Evolutionary conservation across 192 early-diverging fungal species (phyloP).

Genomic region (Martensiomyces pterosporus): DNA sequence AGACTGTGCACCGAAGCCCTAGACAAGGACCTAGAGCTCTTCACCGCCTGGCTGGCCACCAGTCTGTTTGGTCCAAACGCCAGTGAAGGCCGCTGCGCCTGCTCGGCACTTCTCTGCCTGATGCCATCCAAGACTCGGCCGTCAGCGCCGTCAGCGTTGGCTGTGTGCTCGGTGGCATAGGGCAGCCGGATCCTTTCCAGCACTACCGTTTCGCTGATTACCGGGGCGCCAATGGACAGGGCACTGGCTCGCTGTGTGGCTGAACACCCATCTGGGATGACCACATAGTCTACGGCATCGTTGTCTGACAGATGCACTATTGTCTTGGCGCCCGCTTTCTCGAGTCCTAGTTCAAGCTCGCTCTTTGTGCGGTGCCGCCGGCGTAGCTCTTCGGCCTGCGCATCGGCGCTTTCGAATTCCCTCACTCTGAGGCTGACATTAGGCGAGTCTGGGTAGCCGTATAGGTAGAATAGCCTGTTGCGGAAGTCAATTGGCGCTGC

Average conservation of each 20-base stretch:
- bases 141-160: too few species aligned
- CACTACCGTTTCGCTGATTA: constrained; percentile 24
- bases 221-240: constrained; percentile 7
- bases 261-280: constrained; percentile 16
- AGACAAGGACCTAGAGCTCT: too few species aligned
- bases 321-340: constrained; percentile 12
- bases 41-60: too few species aligned
- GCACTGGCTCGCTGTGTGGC: constrained; percentile 11
- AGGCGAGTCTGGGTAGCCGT: constrained; percentile 14
- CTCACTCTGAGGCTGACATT: neutral
- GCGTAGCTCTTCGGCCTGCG: constrained; percentile 29
- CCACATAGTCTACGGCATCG: constrained; percentile 10
- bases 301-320: neutral
- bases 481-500: constrained; percentile 2
- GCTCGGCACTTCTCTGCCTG: too few species aligned
- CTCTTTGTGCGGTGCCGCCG: constrained; percentile 13
- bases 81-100: too few species aligned
- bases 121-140: too few species aligned
- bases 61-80: too few species aligned
- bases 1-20: too few species aligned
- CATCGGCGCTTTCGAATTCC: constrained; percentile 22
- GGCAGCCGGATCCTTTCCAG: constrained; percentile 17
- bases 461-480: constrained; percentile 19
- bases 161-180: neutral
- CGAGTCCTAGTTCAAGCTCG: constrained; percentile 9